Evolutionary conservation across 2,329 filamentous ascomycete species (phyloP), one percentile per base, ranked within the genome.

Genomic region (Scleromitrula shiraiana): DNA sequence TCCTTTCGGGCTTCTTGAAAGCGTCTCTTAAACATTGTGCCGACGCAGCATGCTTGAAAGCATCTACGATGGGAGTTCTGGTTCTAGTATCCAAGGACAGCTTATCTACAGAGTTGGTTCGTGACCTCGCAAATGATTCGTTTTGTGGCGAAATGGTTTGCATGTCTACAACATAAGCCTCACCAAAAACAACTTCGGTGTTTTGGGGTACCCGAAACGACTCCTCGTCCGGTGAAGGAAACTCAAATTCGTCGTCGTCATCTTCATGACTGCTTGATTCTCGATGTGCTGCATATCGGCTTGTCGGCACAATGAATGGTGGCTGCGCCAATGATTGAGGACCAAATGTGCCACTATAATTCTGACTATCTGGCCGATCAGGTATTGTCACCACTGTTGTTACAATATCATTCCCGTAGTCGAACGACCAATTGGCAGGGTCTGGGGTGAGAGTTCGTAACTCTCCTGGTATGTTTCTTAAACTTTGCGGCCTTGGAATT

Each of bases 111-210:
- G 58, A 62, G 19, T 50, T 53, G 2, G 50, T 43, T 39, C 50
- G 56, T n/a, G n/a, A n/a, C 47, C 49, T 54, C 7, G 52, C 5
- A 38, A 37, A 23, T 7, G 15, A 23, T 14, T 29, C 49, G 54
- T 29, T 40, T 49, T 9, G 51, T 47, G 24, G 50, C 50, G 17
- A 37, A 33, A 26, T 35, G 15, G 54, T 53, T 33, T 59, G 57
- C n/a, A 63, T 50, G 38, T 62, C 59, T 5, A 63, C 56, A 6
- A 62, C 24, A 41, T 43, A 59, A n/a, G 62, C 62, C 47, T 61
- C 56, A 5, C 59, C 60, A 55, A 55, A 59, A 4, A 56, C 49
- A 26, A 60, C 54, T 24, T 14, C 41, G 15, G 54, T 56, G 19
- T 50, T 53, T 27, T 52, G 36, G 27, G 54, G 45, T 6, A 45